Conservation (phyloP, 106 monocot genomes). For the Phalaenopsis aphrodite region DNA sequence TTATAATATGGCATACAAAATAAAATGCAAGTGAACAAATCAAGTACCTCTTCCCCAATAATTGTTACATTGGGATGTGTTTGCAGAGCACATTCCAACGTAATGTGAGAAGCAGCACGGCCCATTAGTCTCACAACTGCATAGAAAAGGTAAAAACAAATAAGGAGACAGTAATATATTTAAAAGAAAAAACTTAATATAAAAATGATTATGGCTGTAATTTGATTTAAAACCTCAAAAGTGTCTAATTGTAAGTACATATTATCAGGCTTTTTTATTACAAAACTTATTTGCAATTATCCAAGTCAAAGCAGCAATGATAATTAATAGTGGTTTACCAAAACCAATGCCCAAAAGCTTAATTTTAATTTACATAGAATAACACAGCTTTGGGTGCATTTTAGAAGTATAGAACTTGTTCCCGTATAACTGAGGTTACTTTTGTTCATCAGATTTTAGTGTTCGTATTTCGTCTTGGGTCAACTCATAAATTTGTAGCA, state of each 20-base stretch:
- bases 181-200: neutral
- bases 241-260: neutral
- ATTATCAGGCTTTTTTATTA: neutral
- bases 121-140: constrained; percentile 99
- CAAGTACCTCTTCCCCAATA: constrained; percentile 93
- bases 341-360: neutral
- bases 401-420: neutral
- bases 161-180: neutral
- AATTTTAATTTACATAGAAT: neutral
- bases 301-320: neutral
- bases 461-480: neutral
- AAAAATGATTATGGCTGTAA: constrained; percentile 3
- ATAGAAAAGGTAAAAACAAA: constrained; percentile 4
- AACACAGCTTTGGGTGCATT: neutral
- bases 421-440: neutral
- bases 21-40: constrained; percentile 1
- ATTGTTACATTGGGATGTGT: constrained; percentile 92
- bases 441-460: neutral
- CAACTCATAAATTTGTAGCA: neutral
- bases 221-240: neutral
- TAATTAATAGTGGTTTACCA: neutral
- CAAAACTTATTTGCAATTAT: neutral
- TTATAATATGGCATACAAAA: neutral
- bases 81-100: constrained; percentile 94
- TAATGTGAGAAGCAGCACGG: constrained; percentile 99